These are phyloP conservation scores for Cochliopodium minus DNA, from an alignment of 208 protist species.

Conservation along the genomic window DNA sequence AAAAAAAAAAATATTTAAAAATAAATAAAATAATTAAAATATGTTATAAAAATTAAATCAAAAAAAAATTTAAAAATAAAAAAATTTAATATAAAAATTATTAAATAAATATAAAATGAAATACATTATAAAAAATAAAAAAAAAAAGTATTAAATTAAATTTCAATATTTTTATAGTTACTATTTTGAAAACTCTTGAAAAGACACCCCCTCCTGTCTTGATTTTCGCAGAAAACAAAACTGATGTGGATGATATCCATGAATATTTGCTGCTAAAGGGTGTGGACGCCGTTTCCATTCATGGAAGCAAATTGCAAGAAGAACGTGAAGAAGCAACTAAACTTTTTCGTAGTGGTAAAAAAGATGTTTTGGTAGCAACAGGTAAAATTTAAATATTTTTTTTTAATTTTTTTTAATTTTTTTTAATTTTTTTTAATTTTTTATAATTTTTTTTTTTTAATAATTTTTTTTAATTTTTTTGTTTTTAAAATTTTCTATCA, in stretches of 20 bases:
- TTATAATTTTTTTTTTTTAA: too few relatives aligned
- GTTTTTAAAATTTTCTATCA: too few relatives aligned
- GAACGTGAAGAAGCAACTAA: constrained; percentile 4
- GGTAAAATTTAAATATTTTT: constrained; percentile 16
- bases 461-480: too few relatives aligned
- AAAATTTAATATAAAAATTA: background rate
- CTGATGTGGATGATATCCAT: constrained; percentile 66
- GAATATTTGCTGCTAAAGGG: constrained; percentile 72
- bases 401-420: background rate
- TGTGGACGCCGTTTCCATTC: constrained; percentile 40
- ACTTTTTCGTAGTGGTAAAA: constrained; percentile 30
- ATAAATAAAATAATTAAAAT: background rate
- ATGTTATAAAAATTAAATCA: background rate
- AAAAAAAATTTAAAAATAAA: background rate
- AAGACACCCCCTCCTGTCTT: constrained; percentile 66
- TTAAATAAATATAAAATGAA: background rate
- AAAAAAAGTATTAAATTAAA: background rate
- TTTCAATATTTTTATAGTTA: constrained; percentile 20
- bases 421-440: too few relatives aligned
- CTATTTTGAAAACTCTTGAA: constrained; percentile 64
- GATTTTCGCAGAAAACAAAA: constrained; percentile 66
- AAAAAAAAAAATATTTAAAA: too few relatives aligned
- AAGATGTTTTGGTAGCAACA: constrained; percentile 65
- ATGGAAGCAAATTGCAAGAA: constrained; percentile 34
- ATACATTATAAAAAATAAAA: background rate